These are phyloP conservation scores for Soucietia sequanensis DNA, from an alignment of 805 yeast species.

Conservation along the genomic window DNA sequence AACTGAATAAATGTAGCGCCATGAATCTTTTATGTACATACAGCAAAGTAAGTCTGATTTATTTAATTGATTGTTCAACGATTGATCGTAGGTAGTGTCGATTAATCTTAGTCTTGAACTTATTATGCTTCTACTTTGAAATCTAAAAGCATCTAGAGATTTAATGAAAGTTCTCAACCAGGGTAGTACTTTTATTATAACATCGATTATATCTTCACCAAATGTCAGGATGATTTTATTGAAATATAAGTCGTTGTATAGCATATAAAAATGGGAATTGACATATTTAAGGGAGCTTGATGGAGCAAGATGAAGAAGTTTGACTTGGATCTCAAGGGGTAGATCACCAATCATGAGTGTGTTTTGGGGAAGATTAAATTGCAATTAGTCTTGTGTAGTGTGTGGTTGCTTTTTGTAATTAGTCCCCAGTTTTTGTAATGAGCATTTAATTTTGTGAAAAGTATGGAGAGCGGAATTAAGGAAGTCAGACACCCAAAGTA, in stretches of 20 bases:
- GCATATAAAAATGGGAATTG: constrained; percentile 44
- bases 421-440: background rate
- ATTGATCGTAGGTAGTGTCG: too few species aligned
- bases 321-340: constrained; percentile 45
- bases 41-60: constrained; percentile 18
- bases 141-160: constrained; percentile 37
- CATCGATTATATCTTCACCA: constrained; percentile 33
- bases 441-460: background rate
- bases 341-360: constrained; percentile 20
- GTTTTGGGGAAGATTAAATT: too few species aligned
- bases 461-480: too few species aligned
- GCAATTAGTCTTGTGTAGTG: background rate
- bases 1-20: constrained; percentile 53
- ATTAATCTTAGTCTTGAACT: constrained; percentile 25
- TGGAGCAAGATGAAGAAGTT: constrained; percentile 31
- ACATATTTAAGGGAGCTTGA: constrained; percentile 29
- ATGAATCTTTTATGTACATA: constrained; percentile 47
- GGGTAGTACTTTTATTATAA: constrained; percentile 35
- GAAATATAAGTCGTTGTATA: constrained; percentile 51
- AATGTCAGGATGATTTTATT: constrained; percentile 34
- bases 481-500: too few species aligned
- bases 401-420: background rate
- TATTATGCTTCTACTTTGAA: constrained; percentile 23
- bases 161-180: constrained; percentile 38
- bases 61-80: too few species aligned